phyloP scores from a whole-genome alignment of 202 grass and related monocot species.

The Carex arenaria region DNA sequence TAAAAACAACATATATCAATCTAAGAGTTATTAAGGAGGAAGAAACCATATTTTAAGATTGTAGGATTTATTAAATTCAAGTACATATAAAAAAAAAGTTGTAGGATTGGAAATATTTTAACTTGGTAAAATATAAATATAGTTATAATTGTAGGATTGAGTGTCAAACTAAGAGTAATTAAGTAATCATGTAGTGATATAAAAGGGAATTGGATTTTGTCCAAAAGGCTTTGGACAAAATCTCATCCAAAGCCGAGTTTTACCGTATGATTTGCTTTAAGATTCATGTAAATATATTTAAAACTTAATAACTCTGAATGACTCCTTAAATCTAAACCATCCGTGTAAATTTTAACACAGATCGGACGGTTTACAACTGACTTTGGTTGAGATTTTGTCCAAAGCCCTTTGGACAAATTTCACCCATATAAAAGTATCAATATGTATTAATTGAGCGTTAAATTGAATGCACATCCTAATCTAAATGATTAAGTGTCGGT shows the following conservation, averaged over 20 bases:
- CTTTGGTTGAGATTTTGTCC: too few relatives aligned
- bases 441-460: background rate
- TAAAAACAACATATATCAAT: too few relatives aligned
- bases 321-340: too few relatives aligned
- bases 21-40: background rate
- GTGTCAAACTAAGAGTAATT: background rate
- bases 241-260: too few relatives aligned
- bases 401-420: too few relatives aligned
- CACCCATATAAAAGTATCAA: background rate
- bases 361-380: too few relatives aligned
- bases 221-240: too few relatives aligned
- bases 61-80: too few relatives aligned
- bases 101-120: background rate
- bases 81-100: background rate
- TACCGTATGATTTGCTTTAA: too few relatives aligned
- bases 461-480: background rate
- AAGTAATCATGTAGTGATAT: background rate
- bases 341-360: too few relatives aligned
- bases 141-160: background rate
- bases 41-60: background rate
- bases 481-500: background rate
- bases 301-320: too few relatives aligned
- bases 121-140: background rate
- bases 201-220: background rate
- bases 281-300: too few relatives aligned